These are phyloP conservation scores for Cardamine chenopodiifolia DNA, from an alignment of 345 rosid species.

Conservation along the genomic window DNA sequence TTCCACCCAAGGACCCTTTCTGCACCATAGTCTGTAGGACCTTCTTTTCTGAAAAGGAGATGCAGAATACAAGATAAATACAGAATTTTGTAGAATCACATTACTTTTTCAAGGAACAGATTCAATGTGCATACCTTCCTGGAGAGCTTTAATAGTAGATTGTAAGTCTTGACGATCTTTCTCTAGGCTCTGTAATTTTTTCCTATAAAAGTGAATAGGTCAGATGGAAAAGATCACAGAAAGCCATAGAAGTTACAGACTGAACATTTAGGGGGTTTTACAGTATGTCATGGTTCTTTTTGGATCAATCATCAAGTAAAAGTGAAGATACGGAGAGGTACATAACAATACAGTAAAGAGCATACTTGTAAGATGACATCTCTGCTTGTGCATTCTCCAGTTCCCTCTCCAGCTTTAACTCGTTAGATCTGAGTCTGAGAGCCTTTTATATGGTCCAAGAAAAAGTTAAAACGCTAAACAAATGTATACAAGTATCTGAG, in stretches of 20 bases:
- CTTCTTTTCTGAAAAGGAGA: constrained; percentile 76
- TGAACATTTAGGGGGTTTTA: background rate
- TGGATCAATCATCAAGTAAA: constrained; percentile 13
- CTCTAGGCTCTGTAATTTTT: constrained; percentile 81
- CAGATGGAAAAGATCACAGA: constrained; percentile 14
- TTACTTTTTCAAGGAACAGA: constrained; percentile 4
- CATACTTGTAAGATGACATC: constrained; percentile 73
- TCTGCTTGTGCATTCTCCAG: constrained; percentile 79
- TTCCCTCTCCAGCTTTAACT: constrained; percentile 93
- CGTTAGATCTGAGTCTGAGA: constrained; percentile 88
- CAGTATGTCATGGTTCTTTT: constrained; percentile 10
- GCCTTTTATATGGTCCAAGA: constrained; percentile 56
- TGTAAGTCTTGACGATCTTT: constrained; percentile 90
- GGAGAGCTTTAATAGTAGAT: constrained; percentile 80
- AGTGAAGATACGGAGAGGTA: constrained; percentile 10
- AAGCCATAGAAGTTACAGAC: constrained; percentile 12
- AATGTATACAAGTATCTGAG: constrained; percentile 26
- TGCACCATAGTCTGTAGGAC: constrained; percentile 79
- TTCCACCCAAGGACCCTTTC: constrained; percentile 66
- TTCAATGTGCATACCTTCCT: constrained; percentile 67
- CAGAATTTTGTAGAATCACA: constrained; percentile 19
- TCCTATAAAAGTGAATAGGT: constrained; percentile 52
- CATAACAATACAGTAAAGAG: constrained; percentile 26
- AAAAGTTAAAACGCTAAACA: constrained; percentile 12
- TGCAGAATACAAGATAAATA: constrained; percentile 24